Conservation (phyloP, 2,329 filamentous ascomycete genomes). For the Passalora sequoiae region DNA sequence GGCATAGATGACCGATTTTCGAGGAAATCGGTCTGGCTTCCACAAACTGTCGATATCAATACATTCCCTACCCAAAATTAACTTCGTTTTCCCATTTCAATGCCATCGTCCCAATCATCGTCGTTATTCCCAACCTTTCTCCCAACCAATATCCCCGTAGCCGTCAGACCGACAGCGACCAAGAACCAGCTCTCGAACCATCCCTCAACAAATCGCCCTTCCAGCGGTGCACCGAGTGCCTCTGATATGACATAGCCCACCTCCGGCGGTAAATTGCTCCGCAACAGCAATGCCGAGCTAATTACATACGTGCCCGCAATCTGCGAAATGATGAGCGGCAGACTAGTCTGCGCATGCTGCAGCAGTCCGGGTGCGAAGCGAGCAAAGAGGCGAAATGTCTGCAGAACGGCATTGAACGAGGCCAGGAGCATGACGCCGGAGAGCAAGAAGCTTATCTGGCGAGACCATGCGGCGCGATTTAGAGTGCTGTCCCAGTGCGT, state of each 20-base stretch:
- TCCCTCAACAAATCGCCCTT: conserved; percentile 65
- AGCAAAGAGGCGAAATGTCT: conserved; percentile 76
- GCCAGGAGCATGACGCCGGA: conserved; percentile 77
- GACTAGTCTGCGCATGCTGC: conserved; percentile 68
- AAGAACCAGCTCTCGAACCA: conserved; percentile 92
- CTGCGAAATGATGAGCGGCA: conserved; percentile 74
- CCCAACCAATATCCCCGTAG: conserved; percentile 67
- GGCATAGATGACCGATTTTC: no score
- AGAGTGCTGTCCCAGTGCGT: conserved; percentile 79
- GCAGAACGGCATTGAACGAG: conserved; percentile 75
- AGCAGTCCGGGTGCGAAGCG: conserved; percentile 68
- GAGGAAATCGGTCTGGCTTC: not conserved
- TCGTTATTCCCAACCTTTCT: conserved; percentile 50
- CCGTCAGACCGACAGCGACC: conserved; percentile 60
- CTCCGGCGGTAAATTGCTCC: conserved; percentile 72
- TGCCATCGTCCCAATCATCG: conserved; percentile 37
- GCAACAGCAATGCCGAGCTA: conserved; percentile 67
- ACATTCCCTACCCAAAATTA: conserved; percentile 29
- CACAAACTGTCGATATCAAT: not conserved
- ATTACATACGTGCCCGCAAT: conserved; percentile 83
- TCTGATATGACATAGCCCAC: conserved; percentile 73
- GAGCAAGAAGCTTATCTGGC: conserved; percentile 77
- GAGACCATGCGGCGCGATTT: conserved; percentile 76
- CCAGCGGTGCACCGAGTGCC: conserved; percentile 69
- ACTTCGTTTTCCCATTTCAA: conserved; percentile 68